Percentiles rank a stretch among this genome's conserved stretches.
Evolutionary conservation across 1,284 basidiomycete genomes (phyloP).

Genomic region (Leucoagaricus sp.): DNA sequence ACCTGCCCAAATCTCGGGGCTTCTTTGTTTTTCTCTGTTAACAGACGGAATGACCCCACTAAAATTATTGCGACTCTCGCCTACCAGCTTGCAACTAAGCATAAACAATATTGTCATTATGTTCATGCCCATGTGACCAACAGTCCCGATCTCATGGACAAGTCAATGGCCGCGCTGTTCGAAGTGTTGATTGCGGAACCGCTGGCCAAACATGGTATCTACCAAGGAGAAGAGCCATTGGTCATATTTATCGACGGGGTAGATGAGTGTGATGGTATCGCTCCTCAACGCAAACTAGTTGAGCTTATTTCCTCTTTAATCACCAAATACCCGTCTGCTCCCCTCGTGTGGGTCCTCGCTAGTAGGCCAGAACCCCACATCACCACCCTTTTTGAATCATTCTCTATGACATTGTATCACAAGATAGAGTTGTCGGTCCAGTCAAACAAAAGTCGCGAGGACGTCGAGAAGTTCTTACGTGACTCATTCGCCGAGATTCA

Average conservation of each 20-base stretch:
- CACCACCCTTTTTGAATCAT: not conserved
- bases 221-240: not conserved
- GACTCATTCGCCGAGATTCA: not conserved
- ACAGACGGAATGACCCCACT: not conserved
- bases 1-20: not conserved
- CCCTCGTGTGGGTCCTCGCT: not conserved
- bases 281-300: not conserved
- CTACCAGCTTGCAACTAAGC: not conserved
- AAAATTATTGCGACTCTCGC: not conserved
- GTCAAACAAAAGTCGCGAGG: not conserved
- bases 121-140: not conserved
- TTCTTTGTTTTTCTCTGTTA: not conserved
- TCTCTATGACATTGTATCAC: not conserved
- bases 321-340: not conserved
- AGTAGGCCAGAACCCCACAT: conserved; percentile 8
- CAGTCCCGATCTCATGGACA: not conserved
- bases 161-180: not conserved
- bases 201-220: not conserved
- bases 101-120: not conserved
- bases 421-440: not conserved
- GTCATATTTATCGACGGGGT: not conserved
- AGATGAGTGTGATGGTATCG: not conserved
- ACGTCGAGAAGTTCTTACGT: not conserved
- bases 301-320: not conserved
- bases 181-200: not conserved